Evolutionary conservation across 352 stramenopile species (phyloP), one percentile per base, ranked within the genome.

Genomic region (Hyaloperonospora brassicae): DNA sequence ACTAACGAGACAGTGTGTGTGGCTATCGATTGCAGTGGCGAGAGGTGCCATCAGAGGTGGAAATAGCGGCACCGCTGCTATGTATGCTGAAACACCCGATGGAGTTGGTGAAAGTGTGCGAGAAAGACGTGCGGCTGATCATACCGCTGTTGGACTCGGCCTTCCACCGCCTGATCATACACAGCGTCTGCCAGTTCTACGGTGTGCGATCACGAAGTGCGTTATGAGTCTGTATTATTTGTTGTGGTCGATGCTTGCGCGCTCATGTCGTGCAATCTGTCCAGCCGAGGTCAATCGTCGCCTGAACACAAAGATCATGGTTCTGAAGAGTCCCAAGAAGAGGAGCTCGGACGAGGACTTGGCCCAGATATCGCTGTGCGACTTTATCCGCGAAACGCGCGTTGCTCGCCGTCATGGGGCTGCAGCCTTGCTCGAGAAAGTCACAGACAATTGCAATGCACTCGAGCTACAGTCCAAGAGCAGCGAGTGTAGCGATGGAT

Each of bases 161-260:
- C 3, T 95, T 93, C 56, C 85, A 95, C 54, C 85, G 85, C 23
- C 62, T 95, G 39, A 81, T 95, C 36, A 70, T 95, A 47, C 85
- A 95, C 73, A 89, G 74, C 17, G 70, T 91, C 8, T 95, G 85
- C 68, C 85, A 95, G 61, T 95, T 93, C 56, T 92, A 92, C 36
- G 78, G 79, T 45, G 64, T 95, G 43, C 77, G 77, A 43, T 92
- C 85, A 34, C 76, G 79, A 60, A 93, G 83, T 95, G 64, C 48
- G 79, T 76, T 45, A 23, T 30, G 17, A 50, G 30, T 27, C 46
- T 14, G n/a, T 5, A 40, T 22, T 1, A 40, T 1, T 58, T 7
- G 10, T 34, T 59, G 10, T 50, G 9, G 7, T 41, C 22, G n/a
- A 49, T 41, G 22, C 13, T 36, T 14, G 2, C 47, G 24, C 52